Percentiles rank a stretch among this genome's conserved stretches.
phyloP scores from a whole-genome alignment of 139 green algal species.

The Haematococcus sp. region DNA sequence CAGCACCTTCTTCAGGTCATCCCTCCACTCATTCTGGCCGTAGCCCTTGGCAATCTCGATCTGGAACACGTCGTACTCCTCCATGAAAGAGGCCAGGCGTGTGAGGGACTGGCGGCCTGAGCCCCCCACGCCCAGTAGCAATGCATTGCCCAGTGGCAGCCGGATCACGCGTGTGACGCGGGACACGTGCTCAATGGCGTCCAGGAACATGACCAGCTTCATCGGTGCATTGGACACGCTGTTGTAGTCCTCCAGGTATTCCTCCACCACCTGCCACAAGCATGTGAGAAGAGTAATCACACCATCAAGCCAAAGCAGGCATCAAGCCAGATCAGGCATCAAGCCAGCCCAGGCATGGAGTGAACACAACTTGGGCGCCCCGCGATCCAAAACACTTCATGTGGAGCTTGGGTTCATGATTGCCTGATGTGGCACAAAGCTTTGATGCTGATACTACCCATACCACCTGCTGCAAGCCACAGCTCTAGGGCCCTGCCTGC shows the following conservation, averaged over 20 bases:
- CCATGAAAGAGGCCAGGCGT: constrained; percentile 66
- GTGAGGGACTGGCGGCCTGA: constrained; percentile 64
- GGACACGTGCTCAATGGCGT: constrained; percentile 77
- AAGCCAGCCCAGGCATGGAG: too few species aligned
- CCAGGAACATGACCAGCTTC: constrained; percentile 80
- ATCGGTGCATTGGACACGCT: constrained; percentile 64
- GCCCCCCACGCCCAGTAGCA: constrained; percentile 75
- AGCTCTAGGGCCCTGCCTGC: too few species aligned
- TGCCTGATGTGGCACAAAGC: too few species aligned
- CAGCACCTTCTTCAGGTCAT: constrained; percentile 71
- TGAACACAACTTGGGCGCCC: too few species aligned
- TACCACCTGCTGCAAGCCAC: too few species aligned
- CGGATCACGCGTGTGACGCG: constrained; percentile 62
- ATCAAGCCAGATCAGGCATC: too few species aligned
- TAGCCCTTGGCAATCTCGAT: constrained; percentile 76
- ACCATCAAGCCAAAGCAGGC: too few species aligned
- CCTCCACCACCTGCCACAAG: constrained; percentile 45
- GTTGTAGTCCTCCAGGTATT: constrained; percentile 85
- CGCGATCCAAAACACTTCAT: too few species aligned
- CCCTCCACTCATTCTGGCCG: constrained; percentile 55
- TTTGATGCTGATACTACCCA: too few species aligned
- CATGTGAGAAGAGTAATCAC: neutral
- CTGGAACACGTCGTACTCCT: constrained; percentile 45
- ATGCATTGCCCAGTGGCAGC: constrained; percentile 57
- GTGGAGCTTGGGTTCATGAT: too few species aligned